Conservation (phyloP, 495 filamentous ascomycete genomes). For the Rusavskia elegans region DNA sequence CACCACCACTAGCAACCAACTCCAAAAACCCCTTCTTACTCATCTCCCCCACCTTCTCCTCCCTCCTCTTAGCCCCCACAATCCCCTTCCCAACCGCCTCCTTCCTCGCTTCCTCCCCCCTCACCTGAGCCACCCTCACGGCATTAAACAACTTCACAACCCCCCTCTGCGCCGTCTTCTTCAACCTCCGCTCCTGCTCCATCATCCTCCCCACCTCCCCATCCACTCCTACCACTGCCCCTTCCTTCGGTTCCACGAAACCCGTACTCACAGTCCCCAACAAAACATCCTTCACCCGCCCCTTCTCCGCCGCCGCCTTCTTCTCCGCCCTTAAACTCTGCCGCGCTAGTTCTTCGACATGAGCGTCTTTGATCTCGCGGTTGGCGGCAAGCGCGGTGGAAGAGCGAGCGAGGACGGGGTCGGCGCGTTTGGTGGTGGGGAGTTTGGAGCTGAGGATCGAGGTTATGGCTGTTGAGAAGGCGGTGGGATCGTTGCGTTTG, state of each 20-base stretch:
- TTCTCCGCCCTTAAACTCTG: constrained; percentile 66
- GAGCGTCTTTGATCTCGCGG: constrained; percentile 49
- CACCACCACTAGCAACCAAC: constrained; percentile 55
- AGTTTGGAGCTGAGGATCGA: constrained; percentile 84
- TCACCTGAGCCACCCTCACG: constrained; percentile 78
- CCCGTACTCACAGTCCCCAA: constrained; percentile 26
- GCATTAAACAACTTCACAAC: constrained; percentile 94
- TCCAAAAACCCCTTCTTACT: constrained; percentile 85
- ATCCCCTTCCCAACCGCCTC: constrained; percentile 54
- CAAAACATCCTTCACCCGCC: constrained; percentile 69
- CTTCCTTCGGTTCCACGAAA: constrained; percentile 51
- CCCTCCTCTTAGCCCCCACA: constrained; percentile 51
- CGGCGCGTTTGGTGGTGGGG: constrained; percentile 56
- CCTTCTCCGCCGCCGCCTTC: constrained; percentile 67
- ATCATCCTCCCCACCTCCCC: constrained; percentile 34
- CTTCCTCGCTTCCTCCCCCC: constrained; percentile 57
- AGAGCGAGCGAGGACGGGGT: constrained; percentile 79
- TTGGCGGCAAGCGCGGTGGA: constrained; percentile 47
- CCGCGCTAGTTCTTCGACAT: constrained; percentile 66
- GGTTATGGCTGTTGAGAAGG: constrained; percentile 79
- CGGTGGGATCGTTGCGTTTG: constrained; percentile 79
- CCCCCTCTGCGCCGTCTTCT: constrained; percentile 78
- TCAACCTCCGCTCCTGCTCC: constrained; percentile 64
- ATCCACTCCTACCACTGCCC: constrained; percentile 14
- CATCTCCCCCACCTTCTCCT: constrained; percentile 85